These are phyloP conservation scores for Globisporangium barbulae DNA, from an alignment of 352 stramenopile species.

Conservation along the genomic window DNA sequence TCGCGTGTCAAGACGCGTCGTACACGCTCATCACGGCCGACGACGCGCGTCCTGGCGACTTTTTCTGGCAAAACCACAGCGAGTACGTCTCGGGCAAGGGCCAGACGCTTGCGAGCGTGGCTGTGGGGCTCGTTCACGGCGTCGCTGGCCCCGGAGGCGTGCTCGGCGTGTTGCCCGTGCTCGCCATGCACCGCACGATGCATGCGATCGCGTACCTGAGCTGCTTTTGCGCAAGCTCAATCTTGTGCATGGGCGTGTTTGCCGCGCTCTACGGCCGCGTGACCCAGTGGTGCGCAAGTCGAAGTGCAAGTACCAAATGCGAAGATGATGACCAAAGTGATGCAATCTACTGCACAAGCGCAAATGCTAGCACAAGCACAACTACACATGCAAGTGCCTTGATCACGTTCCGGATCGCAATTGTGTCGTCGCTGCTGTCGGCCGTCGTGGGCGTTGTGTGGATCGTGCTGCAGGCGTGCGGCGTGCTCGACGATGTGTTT, in stretches of 20 bases:
- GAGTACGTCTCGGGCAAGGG: conserved; percentile 18
- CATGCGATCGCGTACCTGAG: conserved; percentile 76
- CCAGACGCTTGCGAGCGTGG: conserved; percentile 30
- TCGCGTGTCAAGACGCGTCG: conserved; percentile 52
- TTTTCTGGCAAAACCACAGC: conserved; percentile 16
- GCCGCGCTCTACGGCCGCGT: conserved; percentile 75
- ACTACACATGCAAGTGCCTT: neutral
- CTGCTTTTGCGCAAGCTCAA: conserved; percentile 84
- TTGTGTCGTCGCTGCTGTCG: conserved; percentile 53
- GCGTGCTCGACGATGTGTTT: conserved; percentile 65
- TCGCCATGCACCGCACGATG: conserved; percentile 54
- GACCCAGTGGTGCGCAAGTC: conserved; percentile 29
- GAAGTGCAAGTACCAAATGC: neutral
- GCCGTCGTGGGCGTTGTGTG: conserved; percentile 62
- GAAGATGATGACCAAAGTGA: conserved; percentile 9
- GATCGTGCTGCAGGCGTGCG: conserved; percentile 62
- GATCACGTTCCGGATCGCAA: conserved; percentile 42
- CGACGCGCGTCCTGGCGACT: neutral
- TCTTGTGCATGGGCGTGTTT: conserved; percentile 88
- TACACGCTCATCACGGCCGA: conserved; percentile 34
- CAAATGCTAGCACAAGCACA: neutral
- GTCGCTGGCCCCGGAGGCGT: conserved; percentile 71
- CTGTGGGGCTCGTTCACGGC: conserved; percentile 85
- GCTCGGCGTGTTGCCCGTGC: conserved; percentile 83
- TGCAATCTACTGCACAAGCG: conserved; percentile 12